A percentile compares a stretch with the other conserved stretches of the same genome.
Evolutionary conservation across 768 basidiomycete species (phyloP).

Genomic region (Serendipita sp.): DNA sequence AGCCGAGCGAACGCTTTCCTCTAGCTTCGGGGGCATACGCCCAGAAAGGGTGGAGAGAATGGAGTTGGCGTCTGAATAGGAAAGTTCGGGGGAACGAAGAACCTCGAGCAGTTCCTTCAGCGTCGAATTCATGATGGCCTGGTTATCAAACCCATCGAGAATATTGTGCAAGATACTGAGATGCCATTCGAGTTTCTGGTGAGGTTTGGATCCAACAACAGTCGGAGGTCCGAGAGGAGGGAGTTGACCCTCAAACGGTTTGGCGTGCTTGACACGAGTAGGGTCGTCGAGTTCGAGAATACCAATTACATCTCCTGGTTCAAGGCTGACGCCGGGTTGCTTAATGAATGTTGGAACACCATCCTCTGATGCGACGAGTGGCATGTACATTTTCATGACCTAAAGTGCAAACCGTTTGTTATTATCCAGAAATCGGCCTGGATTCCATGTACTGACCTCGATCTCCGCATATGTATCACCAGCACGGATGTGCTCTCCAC

Average conservation of each 20-base stretch:
- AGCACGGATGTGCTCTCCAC: conserved; percentile 91
- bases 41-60: conserved; percentile 82
- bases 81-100: conserved; percentile 71
- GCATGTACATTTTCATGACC: conserved; percentile 99
- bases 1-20: conserved; percentile 63
- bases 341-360: conserved; percentile 92
- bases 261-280: conserved; percentile 90
- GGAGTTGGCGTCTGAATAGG: conserved; percentile 70
- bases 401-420: conserved; percentile 17
- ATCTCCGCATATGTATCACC: conserved; percentile 98
- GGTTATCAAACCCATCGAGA: conserved; percentile 93
- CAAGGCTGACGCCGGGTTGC: conserved; percentile 92
- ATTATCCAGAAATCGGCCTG: not conserved
- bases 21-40: conserved; percentile 82
- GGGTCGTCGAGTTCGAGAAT: conserved; percentile 95
- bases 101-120: conserved; percentile 76
- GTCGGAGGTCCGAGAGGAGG: conserved; percentile 75
- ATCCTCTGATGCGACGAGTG: conserved; percentile 83
- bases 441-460: conserved; percentile 41
- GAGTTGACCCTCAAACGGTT: conserved; percentile 91
- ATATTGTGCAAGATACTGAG: conserved; percentile 73
- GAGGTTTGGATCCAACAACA: conserved; percentile 75
- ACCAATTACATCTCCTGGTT: conserved; percentile 94
- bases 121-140: conserved; percentile 71
- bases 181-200: conserved; percentile 68